phyloP scores from a whole-genome alignment of 768 basidiomycete genomes.

The Termitomyces sp. region DNA sequence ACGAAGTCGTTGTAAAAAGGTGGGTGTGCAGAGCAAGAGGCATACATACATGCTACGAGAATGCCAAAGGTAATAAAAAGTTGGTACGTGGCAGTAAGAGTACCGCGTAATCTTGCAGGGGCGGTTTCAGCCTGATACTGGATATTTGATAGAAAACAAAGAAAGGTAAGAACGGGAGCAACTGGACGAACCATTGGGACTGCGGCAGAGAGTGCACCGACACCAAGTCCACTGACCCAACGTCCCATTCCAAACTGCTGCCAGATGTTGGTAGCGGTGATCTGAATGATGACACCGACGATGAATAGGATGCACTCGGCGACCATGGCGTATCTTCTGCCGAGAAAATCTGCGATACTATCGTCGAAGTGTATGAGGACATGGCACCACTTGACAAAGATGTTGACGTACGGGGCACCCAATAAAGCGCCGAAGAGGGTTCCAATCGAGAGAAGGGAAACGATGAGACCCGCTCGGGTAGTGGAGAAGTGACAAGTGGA shows the following conservation, averaged over 20 bases:
- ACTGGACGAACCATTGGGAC: constrained; percentile 48
- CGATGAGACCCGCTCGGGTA: constrained; percentile 62
- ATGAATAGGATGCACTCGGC: constrained; percentile 51
- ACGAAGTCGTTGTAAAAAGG: neutral
- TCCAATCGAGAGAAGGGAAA: constrained; percentile 66
- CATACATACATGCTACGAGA: constrained; percentile 58
- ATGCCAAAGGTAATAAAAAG: constrained; percentile 70
- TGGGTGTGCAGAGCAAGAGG: neutral
- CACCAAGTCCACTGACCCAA: constrained; percentile 59
- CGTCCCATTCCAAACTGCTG: constrained; percentile 65
- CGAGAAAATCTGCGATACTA: constrained; percentile 59
- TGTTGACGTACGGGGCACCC: constrained; percentile 50
- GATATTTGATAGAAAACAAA: neutral
- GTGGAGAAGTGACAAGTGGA: constrained; percentile 47
- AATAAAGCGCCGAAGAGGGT: constrained; percentile 57
- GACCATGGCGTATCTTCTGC: constrained; percentile 63
- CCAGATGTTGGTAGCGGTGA: constrained; percentile 47
- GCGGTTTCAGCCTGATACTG: constrained; percentile 71
- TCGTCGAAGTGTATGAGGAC: neutral
- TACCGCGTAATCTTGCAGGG: constrained; percentile 66
- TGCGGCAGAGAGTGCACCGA: constrained; percentile 62
- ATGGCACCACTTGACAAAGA: neutral
- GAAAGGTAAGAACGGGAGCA: neutral
- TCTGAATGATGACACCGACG: constrained; percentile 58
- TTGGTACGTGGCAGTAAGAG: constrained; percentile 57